Conservation (phyloP, 306 rosid genomes). For the Trifolium dubium region DNA sequence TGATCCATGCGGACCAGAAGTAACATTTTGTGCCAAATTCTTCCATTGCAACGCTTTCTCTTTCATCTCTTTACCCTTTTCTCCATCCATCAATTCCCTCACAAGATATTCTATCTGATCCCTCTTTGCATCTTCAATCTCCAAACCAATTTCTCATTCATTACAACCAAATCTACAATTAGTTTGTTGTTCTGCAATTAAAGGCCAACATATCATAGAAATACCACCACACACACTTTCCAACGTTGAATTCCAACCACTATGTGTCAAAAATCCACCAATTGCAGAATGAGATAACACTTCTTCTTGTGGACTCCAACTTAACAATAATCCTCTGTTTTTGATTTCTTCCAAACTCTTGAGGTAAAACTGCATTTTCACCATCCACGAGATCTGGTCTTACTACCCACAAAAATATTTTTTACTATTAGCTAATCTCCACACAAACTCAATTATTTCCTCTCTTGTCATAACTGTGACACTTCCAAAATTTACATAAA, state of each 20-base stretch:
- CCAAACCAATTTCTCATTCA: constrained; percentile 74
- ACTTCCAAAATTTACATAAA: constrained; percentile 81
- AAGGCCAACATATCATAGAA: constrained; percentile 76
- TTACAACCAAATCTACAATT: constrained; percentile 59
- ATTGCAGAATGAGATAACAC: constrained; percentile 59
- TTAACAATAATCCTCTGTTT: constrained; percentile 48
- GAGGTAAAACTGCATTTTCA: constrained; percentile 42
- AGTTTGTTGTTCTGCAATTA: constrained; percentile 73
- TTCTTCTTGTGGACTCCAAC: constrained; percentile 73
- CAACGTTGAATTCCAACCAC: constrained; percentile 79
- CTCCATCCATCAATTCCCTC: constrained; percentile 63
- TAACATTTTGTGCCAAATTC: constrained; percentile 47
- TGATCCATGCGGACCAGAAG: constrained; percentile 39
- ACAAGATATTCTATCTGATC: constrained; percentile 53
- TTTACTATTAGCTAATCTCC: constrained; percentile 71
- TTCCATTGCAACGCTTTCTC: constrained; percentile 56
- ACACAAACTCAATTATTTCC: constrained; percentile 66
- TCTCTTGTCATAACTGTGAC: constrained; percentile 60
- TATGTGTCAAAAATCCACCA: constrained; percentile 72
- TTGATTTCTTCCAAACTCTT: constrained; percentile 50
- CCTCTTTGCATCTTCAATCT: constrained; percentile 60
- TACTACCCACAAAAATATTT: constrained; percentile 58
- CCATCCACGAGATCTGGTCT: constrained; percentile 64
- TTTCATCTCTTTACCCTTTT: constrained; percentile 55
- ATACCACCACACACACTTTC: constrained; percentile 68